phyloP scores from a whole-genome alignment of 108 stramenopile genomes.

The Chaetoceros tenuissimus region DNA sequence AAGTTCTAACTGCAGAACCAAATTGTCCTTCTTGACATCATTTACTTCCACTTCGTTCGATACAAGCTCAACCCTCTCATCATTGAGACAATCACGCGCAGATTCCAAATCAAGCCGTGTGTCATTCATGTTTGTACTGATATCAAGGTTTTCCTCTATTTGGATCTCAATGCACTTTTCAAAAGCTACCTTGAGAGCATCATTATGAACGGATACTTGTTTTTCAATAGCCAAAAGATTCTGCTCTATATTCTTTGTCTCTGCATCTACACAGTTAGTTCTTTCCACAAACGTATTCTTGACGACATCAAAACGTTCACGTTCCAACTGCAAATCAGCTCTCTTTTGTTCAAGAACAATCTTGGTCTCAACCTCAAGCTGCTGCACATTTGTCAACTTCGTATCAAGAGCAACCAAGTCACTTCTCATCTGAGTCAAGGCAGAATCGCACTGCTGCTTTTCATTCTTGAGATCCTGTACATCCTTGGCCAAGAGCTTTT shows the following conservation, averaged over 20 bases:
- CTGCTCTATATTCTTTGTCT: not conserved
- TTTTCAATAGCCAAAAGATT: not conserved
- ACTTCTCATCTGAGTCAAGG: conserved; percentile 23
- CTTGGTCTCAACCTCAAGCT: conserved; percentile 37
- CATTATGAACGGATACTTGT: not conserved
- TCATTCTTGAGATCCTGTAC: conserved; percentile 28
- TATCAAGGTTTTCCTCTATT: not conserved
- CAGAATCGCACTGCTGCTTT: conserved; percentile 21
- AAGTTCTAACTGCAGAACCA: not conserved
- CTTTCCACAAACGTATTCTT: conserved; percentile 5
- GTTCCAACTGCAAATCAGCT: conserved; percentile 36
- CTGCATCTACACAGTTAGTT: not conserved
- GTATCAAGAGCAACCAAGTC: conserved; percentile 21
- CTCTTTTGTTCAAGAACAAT: conserved; percentile 37
- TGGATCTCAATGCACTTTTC: not conserved
- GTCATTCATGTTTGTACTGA: not conserved
- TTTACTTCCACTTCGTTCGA: not conserved
- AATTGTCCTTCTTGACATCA: not conserved
- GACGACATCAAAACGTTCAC: conserved; percentile 21
- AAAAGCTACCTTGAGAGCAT: not conserved
- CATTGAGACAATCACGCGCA: not conserved
- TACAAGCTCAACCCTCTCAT: not conserved
- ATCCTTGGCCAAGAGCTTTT: conserved; percentile 26
- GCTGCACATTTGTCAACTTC: conserved; percentile 33
- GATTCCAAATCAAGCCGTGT: not conserved